Evolutionary conservation across 768 basidiomycete species (phyloP).

Genomic region (Suillus paluster): DNA sequence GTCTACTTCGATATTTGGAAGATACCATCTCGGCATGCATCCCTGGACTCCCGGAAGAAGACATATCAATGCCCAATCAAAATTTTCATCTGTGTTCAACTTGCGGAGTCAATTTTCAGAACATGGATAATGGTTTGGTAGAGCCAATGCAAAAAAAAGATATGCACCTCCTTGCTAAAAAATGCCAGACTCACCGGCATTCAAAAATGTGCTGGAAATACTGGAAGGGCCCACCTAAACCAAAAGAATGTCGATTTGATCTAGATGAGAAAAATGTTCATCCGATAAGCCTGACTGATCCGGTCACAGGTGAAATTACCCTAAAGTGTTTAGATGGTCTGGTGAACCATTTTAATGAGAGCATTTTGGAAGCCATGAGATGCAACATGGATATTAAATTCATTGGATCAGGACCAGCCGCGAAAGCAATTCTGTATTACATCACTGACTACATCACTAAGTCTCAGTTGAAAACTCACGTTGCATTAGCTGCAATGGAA

Average conservation of each 20-base stretch:
- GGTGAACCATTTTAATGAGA: slow-evolving; percentile 44
- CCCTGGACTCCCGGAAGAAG: too few relatives aligned
- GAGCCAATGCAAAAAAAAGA: slow-evolving; percentile 20
- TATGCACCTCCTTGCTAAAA: slow-evolving; percentile 23
- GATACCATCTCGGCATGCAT: slow-evolving; percentile 24
- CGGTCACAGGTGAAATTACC: slow-evolving; percentile 22
- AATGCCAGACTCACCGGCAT: slow-evolving; percentile 39
- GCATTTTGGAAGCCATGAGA: slow-evolving; percentile 38
- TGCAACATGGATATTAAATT: slow-evolving; percentile 56
- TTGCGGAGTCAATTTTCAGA: slow-evolving; percentile 6
- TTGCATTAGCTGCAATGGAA: too few relatives aligned
- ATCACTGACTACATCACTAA: slow-evolving; percentile 57
- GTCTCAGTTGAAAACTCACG: slow-evolving; percentile 40
- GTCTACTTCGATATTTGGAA: slow-evolving; percentile 26
- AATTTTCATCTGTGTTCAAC: slow-evolving; percentile 30
- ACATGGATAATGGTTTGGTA: background rate
- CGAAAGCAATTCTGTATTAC: slow-evolving; percentile 49
- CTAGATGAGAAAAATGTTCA: slow-evolving; percentile 16
- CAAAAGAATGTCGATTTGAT: too few relatives aligned
- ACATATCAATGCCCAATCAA: too few relatives aligned
- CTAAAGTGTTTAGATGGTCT: slow-evolving; percentile 41
- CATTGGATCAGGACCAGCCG: slow-evolving; percentile 43
- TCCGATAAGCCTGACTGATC: slow-evolving; percentile 19
- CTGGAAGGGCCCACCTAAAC: too few relatives aligned
- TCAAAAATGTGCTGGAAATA: too few relatives aligned